phyloP scores from a whole-genome alignment of 495 filamentous ascomycete genomes.

The Lophiostoma macrostomum region DNA sequence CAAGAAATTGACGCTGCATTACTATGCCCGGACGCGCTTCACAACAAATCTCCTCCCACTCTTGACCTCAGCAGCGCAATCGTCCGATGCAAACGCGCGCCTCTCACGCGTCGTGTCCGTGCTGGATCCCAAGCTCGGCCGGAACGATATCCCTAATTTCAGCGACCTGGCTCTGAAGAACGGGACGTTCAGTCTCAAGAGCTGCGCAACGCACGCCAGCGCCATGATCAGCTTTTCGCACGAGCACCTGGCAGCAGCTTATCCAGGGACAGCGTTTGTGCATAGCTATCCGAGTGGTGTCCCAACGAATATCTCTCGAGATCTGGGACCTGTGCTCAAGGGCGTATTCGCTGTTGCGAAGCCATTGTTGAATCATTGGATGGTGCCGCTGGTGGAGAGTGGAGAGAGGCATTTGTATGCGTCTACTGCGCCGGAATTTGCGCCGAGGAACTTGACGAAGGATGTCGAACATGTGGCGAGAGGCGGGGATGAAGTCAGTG shows the following conservation, averaged over 20 bases:
- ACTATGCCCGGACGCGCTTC: slow-evolving; percentile 65
- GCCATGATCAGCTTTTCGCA: slow-evolving; percentile 26
- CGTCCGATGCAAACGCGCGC: slow-evolving; percentile 8
- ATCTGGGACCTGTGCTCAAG: background rate
- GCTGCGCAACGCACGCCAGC: slow-evolving; percentile 22
- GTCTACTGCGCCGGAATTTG: slow-evolving; percentile 14
- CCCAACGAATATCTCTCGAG: background rate
- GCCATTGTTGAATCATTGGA: slow-evolving; percentile 5
- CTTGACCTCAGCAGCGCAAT: slow-evolving; percentile 31
- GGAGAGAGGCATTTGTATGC: slow-evolving; percentile 27
- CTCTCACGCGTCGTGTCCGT: slow-evolving; percentile 40
- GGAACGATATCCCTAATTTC: slow-evolving; percentile 21
- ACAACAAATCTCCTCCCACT: slow-evolving; percentile 41
- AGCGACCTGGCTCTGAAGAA: slow-evolving; percentile 34
- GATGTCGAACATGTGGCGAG: background rate
- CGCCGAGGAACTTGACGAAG: background rate
- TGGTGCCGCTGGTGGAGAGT: slow-evolving; percentile 10
- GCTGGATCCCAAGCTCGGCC: slow-evolving; percentile 18
- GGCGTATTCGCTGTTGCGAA: background rate
- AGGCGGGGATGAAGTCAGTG: slow-evolving; percentile 9
- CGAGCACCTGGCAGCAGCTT: slow-evolving; percentile 9
- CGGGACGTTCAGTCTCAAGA: slow-evolving; percentile 35
- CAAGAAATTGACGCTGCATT: slow-evolving; percentile 50
- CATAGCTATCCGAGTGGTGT: slow-evolving; percentile 19
- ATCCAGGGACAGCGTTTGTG: slow-evolving; percentile 13